Evolutionary conservation across 2,329 filamentous ascomycete species (phyloP), one percentile per base, ranked within the genome.

Genomic region (Leptosphaerulina australis): DNA sequence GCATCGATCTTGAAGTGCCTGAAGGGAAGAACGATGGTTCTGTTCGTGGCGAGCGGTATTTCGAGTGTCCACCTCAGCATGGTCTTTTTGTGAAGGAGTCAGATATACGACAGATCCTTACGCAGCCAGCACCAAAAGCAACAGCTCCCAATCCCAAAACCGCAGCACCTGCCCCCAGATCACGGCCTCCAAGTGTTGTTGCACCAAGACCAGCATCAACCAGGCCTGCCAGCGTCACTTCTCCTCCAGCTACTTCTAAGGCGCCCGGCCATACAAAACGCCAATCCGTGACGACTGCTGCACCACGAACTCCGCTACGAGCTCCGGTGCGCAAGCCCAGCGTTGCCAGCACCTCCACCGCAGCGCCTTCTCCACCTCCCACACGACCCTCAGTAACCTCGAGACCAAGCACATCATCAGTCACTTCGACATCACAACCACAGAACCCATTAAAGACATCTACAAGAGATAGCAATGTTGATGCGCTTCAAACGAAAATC

Each of bases 21-120:
- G 84, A 82, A 15, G 93, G 94, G 24, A 97, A 97, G 78, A 97
- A 97, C 65, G 91, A 97, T 80, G 93, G 93, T 58, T 88, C 88
- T 46, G 90, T 97, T 36, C 84, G 93, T 72, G 92, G 91, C 55
- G 83, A 90, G 68, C 81, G 90, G 15, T 97, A 97, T 71, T 97
- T 97, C 64, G 85, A 92, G 39, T 97, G 93, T 62, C 71, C 79
- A 38, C 75, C 78, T 34, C 75, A 81, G 69, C 74, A 87, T 82
- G 84, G 90, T 79, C 94, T 99, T 84, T 97, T 99, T 66, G 83
- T 97, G 46, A 84, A 90, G 56, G 86, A 90, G 22, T 77, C 82
- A 44, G 87, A 87, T 50, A 79, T 94, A 39, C 81, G 80, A 10
- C 77, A 86, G 25, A 63, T 70, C 22, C 80, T 66, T 38, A 76